phyloP scores from a whole-genome alignment of 2,329 filamentous ascomycete species.

The Coleophoma crateriformis region DNA sequence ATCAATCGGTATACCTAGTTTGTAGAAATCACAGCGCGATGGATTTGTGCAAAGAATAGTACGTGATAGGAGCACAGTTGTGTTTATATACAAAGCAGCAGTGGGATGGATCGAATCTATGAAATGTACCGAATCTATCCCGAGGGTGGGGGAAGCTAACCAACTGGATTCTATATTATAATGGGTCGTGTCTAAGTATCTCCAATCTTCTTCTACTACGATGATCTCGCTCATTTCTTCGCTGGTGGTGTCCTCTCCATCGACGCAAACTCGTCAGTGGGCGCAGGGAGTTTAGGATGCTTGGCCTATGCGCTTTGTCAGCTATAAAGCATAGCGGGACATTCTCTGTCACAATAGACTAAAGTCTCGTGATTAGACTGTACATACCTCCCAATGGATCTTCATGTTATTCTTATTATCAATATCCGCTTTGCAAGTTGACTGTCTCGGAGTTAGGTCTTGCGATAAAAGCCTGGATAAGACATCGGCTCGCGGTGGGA shows the following conservation, averaged over 20 bases:
- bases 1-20: not conserved
- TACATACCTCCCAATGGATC: not conserved
- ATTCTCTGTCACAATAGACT: not conserved
- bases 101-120: not conserved
- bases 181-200: too few species aligned
- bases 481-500: not conserved
- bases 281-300: conserved; percentile 1
- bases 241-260: not conserved
- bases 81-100: not conserved
- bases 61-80: not conserved
- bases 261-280: not conserved
- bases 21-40: not conserved
- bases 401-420: conserved; percentile 1
- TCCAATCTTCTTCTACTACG: not conserved
- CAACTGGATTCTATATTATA: too few species aligned
- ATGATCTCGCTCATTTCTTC: not conserved
- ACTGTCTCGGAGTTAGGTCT: not conserved
- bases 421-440: not conserved
- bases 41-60: not conserved
- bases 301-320: not conserved
- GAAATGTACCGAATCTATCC: not conserved
- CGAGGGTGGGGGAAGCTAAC: conserved; percentile 4
- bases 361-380: too few species aligned
- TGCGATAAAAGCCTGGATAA: not conserved
- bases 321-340: not conserved